Base-by-base conservation (phyloP, 2,329 filamentous ascomycete species). In the Ophiocordyceps camponoti-floridani region DNA sequence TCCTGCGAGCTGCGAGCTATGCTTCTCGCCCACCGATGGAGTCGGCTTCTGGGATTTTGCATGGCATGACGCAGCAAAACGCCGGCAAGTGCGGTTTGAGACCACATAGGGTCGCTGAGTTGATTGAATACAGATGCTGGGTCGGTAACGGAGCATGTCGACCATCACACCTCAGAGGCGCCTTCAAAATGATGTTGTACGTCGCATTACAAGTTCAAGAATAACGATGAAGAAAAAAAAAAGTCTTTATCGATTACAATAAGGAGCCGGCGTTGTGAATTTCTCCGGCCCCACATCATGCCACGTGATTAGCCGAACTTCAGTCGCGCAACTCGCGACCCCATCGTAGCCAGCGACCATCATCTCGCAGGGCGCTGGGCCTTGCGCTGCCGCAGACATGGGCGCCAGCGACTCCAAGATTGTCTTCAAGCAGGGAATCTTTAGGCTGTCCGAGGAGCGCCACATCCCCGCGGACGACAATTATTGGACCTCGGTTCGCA, bases 381-480 rank as follows among this genome's bases (percentile, higher is more conserved):
- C 53, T 57, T 52, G 41, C 52, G 48, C 52, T 49, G 48, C 53
- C 48, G 47, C 53, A 56, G 52, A 51, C 40, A 98, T 98, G 91
- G 91, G 91, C 64, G 89, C 89, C 60, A 95, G 89, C 66, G 89
- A 96, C 68, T 96, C 89, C 57, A 96, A 96, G 74, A 79, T 96
- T 59, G 86, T 89, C 59, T 96, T 98, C 75, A 96, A 95, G 67
- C 85, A 94, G 66, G 89, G 88, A 65, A 94, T 96, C 68, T 95
- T 96, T 69, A 79, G 84, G 59, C 77, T 98, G 47, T 91, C 87
- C n/a, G 87, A 94, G 62, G 83, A 94, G 61, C 79, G 80, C 52
- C 73, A 84, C 60, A 95, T 96, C 58, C 73, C 86, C 48, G 78
- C 86, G 46, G 82, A 91, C 63, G 86, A 95, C 66, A 72, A 78